phyloP scores from a whole-genome alignment of 208 protist genomes.

The Leishmania tropica region DNA sequence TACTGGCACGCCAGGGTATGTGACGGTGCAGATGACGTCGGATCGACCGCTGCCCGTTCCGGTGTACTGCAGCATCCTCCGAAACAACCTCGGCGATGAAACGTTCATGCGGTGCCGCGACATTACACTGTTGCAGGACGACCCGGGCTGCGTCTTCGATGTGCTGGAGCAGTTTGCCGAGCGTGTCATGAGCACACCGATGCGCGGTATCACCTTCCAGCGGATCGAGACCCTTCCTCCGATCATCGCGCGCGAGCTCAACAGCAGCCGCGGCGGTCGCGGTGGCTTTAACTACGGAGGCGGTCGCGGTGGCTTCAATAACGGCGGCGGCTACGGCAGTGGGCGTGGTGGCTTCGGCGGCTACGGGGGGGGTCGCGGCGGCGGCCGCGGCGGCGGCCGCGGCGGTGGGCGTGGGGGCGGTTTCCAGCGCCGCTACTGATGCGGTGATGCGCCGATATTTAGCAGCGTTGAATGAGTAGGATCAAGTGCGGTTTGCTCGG shows the following conservation, averaged over 20 bases:
- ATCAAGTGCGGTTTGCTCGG: background rate
- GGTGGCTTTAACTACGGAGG: conserved; percentile 31
- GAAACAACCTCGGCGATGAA: conserved; percentile 84
- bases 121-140: conserved; percentile 88
- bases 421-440: conserved; percentile 31
- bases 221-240: conserved; percentile 81
- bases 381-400: conserved; percentile 19
- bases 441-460: background rate
- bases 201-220: conserved; percentile 71
- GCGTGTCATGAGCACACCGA: conserved; percentile 52
- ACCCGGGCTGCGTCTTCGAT: conserved; percentile 88
- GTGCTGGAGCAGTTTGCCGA: conserved; percentile 75
- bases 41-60: conserved; percentile 75
- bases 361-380: background rate
- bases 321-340: conserved; percentile 23
- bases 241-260: conserved; percentile 84
- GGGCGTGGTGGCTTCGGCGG: conserved; percentile 25
- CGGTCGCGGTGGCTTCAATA: conserved; percentile 26
- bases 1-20: conserved; percentile 75
- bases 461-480: no score
- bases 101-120: conserved; percentile 81
- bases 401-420: conserved; percentile 30
- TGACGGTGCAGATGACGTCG: conserved; percentile 74
- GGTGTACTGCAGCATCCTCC: conserved; percentile 88
- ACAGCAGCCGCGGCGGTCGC: conserved; percentile 44